phyloP scores from a whole-genome alignment of 2,329 filamentous ascomycete species.

The Rutstroemia sp. region DNA sequence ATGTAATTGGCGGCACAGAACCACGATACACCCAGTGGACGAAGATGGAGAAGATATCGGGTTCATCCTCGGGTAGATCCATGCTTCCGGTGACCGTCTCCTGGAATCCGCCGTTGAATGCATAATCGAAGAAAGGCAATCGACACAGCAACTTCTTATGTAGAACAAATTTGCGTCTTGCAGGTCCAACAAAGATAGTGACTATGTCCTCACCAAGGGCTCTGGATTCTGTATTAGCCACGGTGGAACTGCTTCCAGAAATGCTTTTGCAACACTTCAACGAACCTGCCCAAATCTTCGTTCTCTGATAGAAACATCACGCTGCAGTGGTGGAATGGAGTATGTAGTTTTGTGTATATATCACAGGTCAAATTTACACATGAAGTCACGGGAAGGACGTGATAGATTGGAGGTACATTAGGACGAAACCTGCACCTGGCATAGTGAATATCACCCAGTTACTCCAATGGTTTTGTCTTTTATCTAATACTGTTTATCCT shows the following conservation, averaged over 20 bases:
- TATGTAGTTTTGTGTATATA: too few species aligned
- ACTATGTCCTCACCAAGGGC: neutral
- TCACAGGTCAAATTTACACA: too few species aligned
- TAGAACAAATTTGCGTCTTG: slow-evolving; percentile 15
- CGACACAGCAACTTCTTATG: slow-evolving; percentile 20
- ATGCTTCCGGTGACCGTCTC: slow-evolving; percentile 6
- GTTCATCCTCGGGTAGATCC: slow-evolving; percentile 8
- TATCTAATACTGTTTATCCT: too few species aligned
- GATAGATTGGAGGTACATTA: too few species aligned
- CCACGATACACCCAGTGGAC: slow-evolving; percentile 8
- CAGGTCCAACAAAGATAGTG: slow-evolving; percentile 17
- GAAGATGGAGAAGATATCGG: neutral
- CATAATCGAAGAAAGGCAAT: slow-evolving; percentile 6
- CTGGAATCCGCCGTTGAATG: slow-evolving; percentile 8
- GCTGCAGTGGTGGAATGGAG: too few species aligned
- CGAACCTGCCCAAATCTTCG: neutral
- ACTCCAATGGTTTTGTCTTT: too few species aligned
- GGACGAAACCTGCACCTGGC: too few species aligned
- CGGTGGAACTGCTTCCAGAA: too few species aligned
- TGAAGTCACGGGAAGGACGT: too few species aligned
- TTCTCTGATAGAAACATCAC: too few species aligned
- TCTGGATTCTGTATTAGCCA: neutral
- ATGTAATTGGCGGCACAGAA: neutral
- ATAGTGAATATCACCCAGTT: too few species aligned
- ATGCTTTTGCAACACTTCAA: neutral